phyloP scores from a whole-genome alignment of 176 grass and related monocot genomes.

The Metroxylon sagu region DNA sequence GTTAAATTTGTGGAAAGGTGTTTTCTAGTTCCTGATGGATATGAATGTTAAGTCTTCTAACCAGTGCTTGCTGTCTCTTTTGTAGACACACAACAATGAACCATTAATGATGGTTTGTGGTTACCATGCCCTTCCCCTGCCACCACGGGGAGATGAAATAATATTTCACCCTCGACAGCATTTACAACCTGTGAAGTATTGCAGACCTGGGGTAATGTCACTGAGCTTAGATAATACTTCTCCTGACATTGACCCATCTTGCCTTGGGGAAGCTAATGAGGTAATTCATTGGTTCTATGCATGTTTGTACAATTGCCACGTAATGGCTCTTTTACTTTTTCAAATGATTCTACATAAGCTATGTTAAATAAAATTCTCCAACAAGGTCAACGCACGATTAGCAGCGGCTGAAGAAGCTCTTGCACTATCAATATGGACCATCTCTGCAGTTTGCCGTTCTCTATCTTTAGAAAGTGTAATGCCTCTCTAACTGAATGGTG shows the following conservation, averaged over 20 bases:
- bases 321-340: too few relatives aligned
- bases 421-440: conserved; percentile 82
- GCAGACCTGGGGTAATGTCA: conserved; percentile 40
- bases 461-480: conserved; percentile 91
- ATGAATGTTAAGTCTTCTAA: conserved; percentile 18
- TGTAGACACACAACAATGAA: conserved; percentile 87
- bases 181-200: conserved; percentile 86
- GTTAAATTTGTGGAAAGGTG: not conserved
- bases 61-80: conserved; percentile 11
- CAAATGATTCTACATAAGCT: too few relatives aligned
- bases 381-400: conserved; percentile 55
- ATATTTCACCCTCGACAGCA: conserved; percentile 82
- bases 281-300: conserved; percentile 19
- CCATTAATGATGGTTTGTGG: conserved; percentile 93
- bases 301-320: too few relatives aligned
- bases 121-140: conserved; percentile 74
- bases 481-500: conserved; percentile 12
- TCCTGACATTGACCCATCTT: conserved; percentile 29
- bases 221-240: conserved; percentile 43
- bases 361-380: conserved; percentile 12
- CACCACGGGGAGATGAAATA: conserved; percentile 69
- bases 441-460: conserved; percentile 66
- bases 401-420: conserved; percentile 87
- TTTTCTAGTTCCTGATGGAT: not conserved
- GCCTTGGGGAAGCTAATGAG: conserved; percentile 39